These are phyloP conservation scores for Populus hybrid DNA, from an alignment of 441 rosid species.

Conservation along the genomic window DNA sequence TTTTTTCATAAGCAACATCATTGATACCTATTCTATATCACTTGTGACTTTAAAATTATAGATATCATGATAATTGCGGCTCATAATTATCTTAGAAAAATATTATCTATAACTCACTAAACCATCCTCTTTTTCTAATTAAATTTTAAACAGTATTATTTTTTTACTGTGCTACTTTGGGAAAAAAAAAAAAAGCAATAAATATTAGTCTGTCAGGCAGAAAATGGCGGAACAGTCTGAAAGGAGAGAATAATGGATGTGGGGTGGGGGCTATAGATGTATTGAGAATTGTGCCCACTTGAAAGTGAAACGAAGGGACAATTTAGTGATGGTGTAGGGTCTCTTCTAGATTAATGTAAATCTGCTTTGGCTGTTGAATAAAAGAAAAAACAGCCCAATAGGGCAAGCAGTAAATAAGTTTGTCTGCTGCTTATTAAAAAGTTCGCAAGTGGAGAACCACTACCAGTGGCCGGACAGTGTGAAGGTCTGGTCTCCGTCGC, in stretches of 20 bases:
- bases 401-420: neutral
- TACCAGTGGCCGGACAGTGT: neutral
- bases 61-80: no score
- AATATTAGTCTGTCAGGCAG: neutral
- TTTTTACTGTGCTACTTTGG: no score
- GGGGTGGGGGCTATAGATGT: neutral
- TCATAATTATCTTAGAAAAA: no score
- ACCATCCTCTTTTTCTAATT: neutral
- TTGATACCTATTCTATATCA: no score
- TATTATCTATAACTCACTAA: neutral
- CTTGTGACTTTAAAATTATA: no score
- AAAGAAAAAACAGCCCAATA: neutral
- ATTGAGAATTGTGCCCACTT: constrained; percentile 16
- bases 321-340: neutral
- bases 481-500: neutral
- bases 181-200: neutral
- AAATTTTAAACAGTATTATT: no score
- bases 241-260: neutral
- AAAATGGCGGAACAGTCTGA: neutral
- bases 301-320: neutral
- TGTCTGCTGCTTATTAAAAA: no score
- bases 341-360: constrained; percentile 8
- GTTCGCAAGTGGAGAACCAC: neutral
- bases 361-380: neutral
- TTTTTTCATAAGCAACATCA: no score